phyloP scores from a whole-genome alignment of 164 flowering plant species.

The Aristolochia fimbriata region DNA sequence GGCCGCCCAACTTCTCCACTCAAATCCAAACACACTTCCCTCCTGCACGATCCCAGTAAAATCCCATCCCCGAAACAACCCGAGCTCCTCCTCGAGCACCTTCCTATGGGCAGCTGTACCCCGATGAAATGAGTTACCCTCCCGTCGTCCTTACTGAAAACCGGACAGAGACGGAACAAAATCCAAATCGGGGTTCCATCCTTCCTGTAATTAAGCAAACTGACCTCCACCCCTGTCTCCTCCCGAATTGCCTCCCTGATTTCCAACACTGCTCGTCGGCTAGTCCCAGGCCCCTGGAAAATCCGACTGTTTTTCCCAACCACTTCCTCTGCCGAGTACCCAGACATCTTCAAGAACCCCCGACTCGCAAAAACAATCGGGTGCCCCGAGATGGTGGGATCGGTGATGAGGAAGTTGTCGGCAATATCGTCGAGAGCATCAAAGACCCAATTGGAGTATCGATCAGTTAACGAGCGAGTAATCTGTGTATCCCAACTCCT shows the following conservation, averaged over 20 bases:
- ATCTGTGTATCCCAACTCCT: constrained; percentile 17
- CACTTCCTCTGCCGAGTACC: constrained; percentile 61
- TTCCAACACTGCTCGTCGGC: constrained; percentile 56
- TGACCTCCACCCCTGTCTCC: constrained; percentile 43
- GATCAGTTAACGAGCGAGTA: constrained; percentile 36
- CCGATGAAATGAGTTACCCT: constrained; percentile 65
- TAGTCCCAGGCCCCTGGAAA: constrained; percentile 76
- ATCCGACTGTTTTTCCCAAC: constrained; percentile 70
- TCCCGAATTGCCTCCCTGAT: constrained; percentile 76
- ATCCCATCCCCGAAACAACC: constrained; percentile 15
- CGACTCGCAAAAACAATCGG: constrained; percentile 81
- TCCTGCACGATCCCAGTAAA: constrained; percentile 63
- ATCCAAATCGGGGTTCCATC: constrained; percentile 90
- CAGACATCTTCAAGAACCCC: constrained; percentile 77
- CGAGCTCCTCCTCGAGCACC: constrained; percentile 16
- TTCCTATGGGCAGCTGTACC: constrained; percentile 69
- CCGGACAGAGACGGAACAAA: constrained; percentile 73
- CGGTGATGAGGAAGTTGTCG: constrained; percentile 72
- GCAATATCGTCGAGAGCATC: constrained; percentile 66
- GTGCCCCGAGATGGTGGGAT: constrained; percentile 77
- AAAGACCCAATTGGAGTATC: constrained; percentile 41
- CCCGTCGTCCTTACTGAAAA: constrained; percentile 58
- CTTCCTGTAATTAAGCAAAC: constrained; percentile 68
- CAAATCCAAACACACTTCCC: constrained; percentile 54
- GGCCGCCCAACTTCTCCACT: constrained; percentile 23